phyloP scores from a whole-genome alignment of 1,284 basidiomycete genomes.

The Taiwanofungus camphoratus region DNA sequence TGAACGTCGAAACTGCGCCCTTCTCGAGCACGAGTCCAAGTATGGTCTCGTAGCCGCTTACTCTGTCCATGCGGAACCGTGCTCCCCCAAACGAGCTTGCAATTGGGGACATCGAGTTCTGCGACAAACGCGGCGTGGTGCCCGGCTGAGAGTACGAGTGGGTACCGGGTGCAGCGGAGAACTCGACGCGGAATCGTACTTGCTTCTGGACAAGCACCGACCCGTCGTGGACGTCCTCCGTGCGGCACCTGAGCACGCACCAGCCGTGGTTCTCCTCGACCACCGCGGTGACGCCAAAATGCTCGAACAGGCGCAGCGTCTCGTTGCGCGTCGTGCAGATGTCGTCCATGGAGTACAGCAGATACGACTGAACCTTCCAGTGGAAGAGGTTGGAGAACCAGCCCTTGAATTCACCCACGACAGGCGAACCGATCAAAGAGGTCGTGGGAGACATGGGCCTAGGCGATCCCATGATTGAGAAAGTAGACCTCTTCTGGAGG shows the following conservation, averaged over 20 bases:
- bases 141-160: slow-evolving; percentile 8
- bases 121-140: slow-evolving; percentile 19
- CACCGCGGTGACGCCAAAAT: slow-evolving; percentile 55
- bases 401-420: slow-evolving; percentile 76
- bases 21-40: slow-evolving; percentile 79
- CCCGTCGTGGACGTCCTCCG: slow-evolving; percentile 51
- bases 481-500: slow-evolving; percentile 31
- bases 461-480: slow-evolving; percentile 31
- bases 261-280: slow-evolving; percentile 42
- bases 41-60: slow-evolving; percentile 21
- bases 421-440: slow-evolving; percentile 36
- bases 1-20: slow-evolving; percentile 80
- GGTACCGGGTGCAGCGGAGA: slow-evolving; percentile 42
- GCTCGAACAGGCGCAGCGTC: slow-evolving; percentile 60
- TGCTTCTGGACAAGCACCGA: slow-evolving; percentile 46
- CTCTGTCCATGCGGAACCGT: slow-evolving; percentile 11
- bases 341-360: slow-evolving; percentile 67
- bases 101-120: slow-evolving; percentile 17
- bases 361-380: slow-evolving; percentile 61
- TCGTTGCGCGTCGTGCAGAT: slow-evolving; percentile 59
- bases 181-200: slow-evolving; percentile 59
- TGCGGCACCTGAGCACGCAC: slow-evolving; percentile 55
- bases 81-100: slow-evolving; percentile 10
- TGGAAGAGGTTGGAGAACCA: slow-evolving; percentile 80
- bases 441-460: slow-evolving; percentile 22